Evolutionary conservation across 345 rosid genomes (phyloP).

Genomic region (Balakata baccata): DNA sequence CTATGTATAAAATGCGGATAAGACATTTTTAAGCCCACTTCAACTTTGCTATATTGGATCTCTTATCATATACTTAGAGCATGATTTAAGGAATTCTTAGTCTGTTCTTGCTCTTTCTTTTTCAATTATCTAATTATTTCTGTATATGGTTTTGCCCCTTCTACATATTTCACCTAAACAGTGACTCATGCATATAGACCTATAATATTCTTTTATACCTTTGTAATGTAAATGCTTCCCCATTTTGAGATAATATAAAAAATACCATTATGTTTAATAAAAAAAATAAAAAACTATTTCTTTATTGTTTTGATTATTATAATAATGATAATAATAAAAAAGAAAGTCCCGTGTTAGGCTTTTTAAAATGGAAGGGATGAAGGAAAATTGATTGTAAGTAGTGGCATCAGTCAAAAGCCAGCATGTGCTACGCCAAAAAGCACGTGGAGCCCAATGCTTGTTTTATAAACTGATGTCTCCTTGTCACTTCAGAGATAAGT

Average conservation of each 20-base stretch:
- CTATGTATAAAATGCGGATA: constrained; percentile 25
- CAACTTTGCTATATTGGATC: constrained; percentile 9
- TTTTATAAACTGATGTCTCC: constrained; percentile 29
- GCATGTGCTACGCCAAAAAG: constrained; percentile 55
- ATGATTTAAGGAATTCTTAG: constrained; percentile 22
- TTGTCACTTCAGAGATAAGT: constrained; percentile 34
- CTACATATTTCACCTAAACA: no score
- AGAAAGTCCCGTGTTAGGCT: neutral
- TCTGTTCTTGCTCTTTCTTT: neutral
- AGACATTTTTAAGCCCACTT: constrained; percentile 15
- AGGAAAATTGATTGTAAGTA: neutral
- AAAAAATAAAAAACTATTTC: no score
- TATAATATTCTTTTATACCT: neutral
- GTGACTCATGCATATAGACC: no score
- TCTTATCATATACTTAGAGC: constrained; percentile 11
- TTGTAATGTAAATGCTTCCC: neutral
- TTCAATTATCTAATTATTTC: no score
- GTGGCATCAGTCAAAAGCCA: constrained; percentile 49
- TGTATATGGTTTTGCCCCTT: no score
- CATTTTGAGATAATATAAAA: no score
- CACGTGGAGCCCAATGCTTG: constrained; percentile 65
- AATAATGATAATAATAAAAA: neutral
- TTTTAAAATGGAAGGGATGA: neutral
- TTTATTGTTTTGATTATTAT: no score
- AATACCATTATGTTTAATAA: no score